These are phyloP conservation scores for Pythium chondricola DNA, from an alignment of 352 stramenopile species.

Conservation along the genomic window DNA sequence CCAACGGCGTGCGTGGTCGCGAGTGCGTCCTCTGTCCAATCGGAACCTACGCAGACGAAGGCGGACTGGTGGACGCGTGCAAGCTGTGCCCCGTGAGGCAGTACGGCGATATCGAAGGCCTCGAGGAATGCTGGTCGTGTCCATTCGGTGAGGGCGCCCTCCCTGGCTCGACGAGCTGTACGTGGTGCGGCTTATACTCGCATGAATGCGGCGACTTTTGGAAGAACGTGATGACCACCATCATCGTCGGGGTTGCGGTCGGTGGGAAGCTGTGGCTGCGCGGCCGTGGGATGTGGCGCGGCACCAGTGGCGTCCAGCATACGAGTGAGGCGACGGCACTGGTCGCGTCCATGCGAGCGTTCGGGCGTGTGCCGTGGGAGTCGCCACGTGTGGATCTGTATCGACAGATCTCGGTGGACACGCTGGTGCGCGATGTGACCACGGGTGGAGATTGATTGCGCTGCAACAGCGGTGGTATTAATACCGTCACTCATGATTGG, in stretches of 20 bases:
- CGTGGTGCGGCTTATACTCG: constrained; percentile 44
- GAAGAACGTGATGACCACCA: constrained; percentile 31
- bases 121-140: constrained; percentile 33
- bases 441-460: no score
- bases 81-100: constrained; percentile 27
- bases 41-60: constrained; percentile 24
- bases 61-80: constrained; percentile 28
- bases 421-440: no score
- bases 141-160: constrained; percentile 25
- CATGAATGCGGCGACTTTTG: constrained; percentile 52
- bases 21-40: constrained; percentile 23
- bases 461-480: no score
- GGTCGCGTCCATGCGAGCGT: constrained; percentile 35
- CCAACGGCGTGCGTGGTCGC: not conserved
- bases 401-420: no score
- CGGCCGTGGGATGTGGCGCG: constrained; percentile 21
- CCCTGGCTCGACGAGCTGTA: constrained; percentile 28
- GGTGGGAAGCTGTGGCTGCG: constrained; percentile 22
- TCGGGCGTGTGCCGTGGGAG: constrained; percentile 33
- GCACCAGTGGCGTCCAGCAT: constrained; percentile 24
- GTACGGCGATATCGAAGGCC: constrained; percentile 33
- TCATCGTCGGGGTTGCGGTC: constrained; percentile 16
- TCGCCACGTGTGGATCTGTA: no score
- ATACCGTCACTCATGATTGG: no score
- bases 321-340: constrained; percentile 37